Base-by-base conservation (phyloP, 345 rosid species). In the Schrenkiella parvula region DNA sequence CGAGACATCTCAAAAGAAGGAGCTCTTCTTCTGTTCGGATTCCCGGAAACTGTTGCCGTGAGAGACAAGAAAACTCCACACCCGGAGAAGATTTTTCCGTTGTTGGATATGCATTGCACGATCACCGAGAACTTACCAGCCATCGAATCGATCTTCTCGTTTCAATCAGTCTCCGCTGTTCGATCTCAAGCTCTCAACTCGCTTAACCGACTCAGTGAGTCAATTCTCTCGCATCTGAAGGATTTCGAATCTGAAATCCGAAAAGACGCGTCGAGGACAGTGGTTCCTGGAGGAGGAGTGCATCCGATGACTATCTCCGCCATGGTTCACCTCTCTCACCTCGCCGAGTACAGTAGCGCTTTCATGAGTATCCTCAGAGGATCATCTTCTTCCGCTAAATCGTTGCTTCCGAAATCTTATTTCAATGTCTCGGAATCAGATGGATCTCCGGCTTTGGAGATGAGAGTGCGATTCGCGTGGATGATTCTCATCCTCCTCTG, bases 1-100 rank as follows among this genome's bases (percentile, higher is more conserved):
- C 15, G 81, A 15, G 89, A 89, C 6, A 86, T 93, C 25, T 77
- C 86, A 8, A 80, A 82, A 72, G 95, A 87, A 57, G 89, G 87
- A n/a, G 92, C 95, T 37, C 52, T 28, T 13, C 66, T 83, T 59
- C 80, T 89, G 11, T 84, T 91, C 31, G 80, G 72, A 12, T 88
- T 87, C 75, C 93, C 98, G 0, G 88, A 84, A 66, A 74, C 63
- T 2, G 69, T 84, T 13, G 82, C 80, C 19, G 80, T 81, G 5
- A 86, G 78, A 68, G 70, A 53, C 61, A 91, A 85, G 82, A 88
- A 80, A 74, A 46, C 69, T 22, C 75, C 80, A 8, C 23, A 65
- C 2, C 73, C 81, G 11, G 83, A 81, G 44, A 91, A 85, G 66
- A 83, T 86, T 31, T 91, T 89, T 67, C 82, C 85, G 0, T 43